Base-by-base conservation (phyloP, 163 green algal species). In the Chloromonas sp. region DNA sequence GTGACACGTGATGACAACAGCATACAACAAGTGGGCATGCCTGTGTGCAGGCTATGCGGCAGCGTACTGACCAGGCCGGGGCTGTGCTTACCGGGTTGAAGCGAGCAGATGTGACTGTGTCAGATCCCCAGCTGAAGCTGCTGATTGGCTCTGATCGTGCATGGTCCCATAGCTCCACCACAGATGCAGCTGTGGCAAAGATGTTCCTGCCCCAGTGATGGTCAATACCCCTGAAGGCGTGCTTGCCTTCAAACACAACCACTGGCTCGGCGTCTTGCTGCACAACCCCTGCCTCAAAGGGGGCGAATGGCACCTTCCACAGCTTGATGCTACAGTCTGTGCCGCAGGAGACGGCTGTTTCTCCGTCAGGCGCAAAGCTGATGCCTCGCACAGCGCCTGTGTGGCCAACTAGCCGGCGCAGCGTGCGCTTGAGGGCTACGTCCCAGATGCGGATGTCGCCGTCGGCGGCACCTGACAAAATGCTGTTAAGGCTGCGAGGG, bases 101-200 rank as follows among this genome's bases (percentile, higher is more conserved):
- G 59, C 95, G 93, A 14, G 98, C 92, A 2, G 93, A 96, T 2
- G 90, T 92, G 60, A 99, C 89, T 0, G 92, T 95, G 83, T 99
- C 97, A 3, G 93, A 79, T 2, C 97, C 97, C 97, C 97, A 99
- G 2, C 87, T 87, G 82, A 98, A 98, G 62, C 80, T 95, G 83
- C 90, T 89, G 61, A 99, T 87, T 14, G 97, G 97, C 87, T 98
- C 93, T n/a, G 90, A 93, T 66, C 95, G 92, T 60, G 91, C 88
- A 85, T 98, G 94, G 87, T 98, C 95, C 97, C 97, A 99, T 1
- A 99, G 80, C 60, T 98, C 93, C 5, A 99, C 96, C 36, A 89
- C 89, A 0, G 90, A 89, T 0, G 95, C 96, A 0, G 92, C 94
- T 3, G 96, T 98, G 0, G 94, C 96, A 92, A 99, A 99, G 60